Conservation (phyloP, 257 asterid genomes). For the Scutellaria baicalensis region DNA sequence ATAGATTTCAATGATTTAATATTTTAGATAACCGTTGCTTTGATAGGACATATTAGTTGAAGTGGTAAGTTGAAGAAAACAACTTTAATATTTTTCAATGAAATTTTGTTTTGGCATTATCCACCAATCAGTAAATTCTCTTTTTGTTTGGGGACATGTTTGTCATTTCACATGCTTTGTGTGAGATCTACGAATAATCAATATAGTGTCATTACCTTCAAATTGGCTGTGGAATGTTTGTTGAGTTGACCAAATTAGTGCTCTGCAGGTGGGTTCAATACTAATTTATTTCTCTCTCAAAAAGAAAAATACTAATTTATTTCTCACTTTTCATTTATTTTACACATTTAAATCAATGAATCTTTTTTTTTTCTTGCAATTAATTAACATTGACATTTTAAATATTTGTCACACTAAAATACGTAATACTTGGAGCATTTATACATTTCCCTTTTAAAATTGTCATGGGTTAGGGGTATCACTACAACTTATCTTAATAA, state of each 20-base stretch:
- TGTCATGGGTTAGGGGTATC: too few species aligned
- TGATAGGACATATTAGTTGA: neutral
- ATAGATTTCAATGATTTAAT: too few species aligned
- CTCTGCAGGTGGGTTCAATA: neutral
- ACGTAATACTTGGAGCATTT: too few species aligned
- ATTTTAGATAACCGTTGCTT: too few species aligned
- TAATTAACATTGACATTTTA: too few species aligned
- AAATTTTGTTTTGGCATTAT: neutral
- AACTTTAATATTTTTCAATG: neutral
- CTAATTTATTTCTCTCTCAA: too few species aligned
- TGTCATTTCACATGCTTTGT: slow-evolving; percentile 4
- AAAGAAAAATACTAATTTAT: neutral
- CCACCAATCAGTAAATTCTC: neutral
- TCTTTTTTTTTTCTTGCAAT: too few species aligned
- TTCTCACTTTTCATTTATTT: too few species aligned
- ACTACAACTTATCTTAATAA: too few species aligned
- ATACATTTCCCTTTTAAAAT: too few species aligned
- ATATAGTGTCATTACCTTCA: neutral
- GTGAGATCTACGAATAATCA: slow-evolving; percentile 9
- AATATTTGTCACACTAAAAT: too few species aligned
- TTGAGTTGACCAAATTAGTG: slow-evolving; percentile 25
- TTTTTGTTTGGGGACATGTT: neutral
- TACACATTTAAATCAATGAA: too few species aligned
- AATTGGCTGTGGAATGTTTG: slow-evolving; percentile 22
- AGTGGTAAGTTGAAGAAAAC: neutral